Conservation (phyloP, 257 asterid species). For the Fraxinus excelsior region DNA sequence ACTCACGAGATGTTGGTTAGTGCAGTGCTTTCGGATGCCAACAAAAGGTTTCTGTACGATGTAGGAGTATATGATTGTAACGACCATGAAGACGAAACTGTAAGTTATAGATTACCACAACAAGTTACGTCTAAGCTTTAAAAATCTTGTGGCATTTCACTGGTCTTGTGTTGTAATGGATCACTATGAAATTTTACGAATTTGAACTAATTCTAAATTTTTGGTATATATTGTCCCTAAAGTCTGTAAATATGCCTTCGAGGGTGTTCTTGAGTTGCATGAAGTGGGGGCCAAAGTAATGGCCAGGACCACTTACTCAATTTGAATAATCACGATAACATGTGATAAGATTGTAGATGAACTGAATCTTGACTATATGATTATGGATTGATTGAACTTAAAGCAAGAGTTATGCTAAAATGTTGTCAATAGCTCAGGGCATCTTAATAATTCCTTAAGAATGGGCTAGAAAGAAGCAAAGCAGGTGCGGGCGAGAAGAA, state of each 20-base stretch:
- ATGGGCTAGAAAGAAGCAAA: background rate
- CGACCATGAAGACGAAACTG: constrained; percentile 74
- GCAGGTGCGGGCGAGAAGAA: background rate
- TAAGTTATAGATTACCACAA: constrained; percentile 21
- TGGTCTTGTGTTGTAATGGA: constrained; percentile 7
- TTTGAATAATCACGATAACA: background rate
- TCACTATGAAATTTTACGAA: background rate
- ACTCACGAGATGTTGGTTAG: constrained; percentile 31
- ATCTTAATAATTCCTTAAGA: background rate
- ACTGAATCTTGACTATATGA: background rate
- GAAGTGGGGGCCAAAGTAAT: background rate
- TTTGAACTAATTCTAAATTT: background rate
- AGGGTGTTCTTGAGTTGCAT: background rate
- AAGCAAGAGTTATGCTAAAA: background rate
- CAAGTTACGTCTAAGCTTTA: constrained; percentile 18
- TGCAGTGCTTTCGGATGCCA: constrained; percentile 74
- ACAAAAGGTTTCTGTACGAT: constrained; percentile 82
- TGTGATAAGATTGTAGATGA: background rate
- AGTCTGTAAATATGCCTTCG: background rate
- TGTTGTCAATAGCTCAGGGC: background rate
- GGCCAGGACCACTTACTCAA: background rate
- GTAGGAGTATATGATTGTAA: constrained; percentile 80
- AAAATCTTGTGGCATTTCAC: background rate
- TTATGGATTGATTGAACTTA: background rate
- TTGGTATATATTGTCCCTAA: background rate